Evolutionary conservation across 768 basidiomycete species (phyloP), one percentile per base, ranked within the genome.

Genomic region (Antrodiella citrinella): DNA sequence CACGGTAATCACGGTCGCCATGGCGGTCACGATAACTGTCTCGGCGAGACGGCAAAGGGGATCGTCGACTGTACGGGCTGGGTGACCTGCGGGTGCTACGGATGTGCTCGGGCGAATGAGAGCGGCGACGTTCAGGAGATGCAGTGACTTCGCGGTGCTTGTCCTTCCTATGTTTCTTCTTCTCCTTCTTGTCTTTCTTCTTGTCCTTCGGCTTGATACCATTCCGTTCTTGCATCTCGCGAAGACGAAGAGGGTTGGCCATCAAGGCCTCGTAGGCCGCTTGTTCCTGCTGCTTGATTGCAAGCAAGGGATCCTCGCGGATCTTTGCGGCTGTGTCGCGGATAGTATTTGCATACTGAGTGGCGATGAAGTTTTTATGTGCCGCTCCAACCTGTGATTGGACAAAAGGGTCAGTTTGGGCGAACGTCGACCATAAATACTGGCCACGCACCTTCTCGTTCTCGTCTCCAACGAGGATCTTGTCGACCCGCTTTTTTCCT

Each of bases 231-330:
- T 89, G 83, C 73, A 93, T 69, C 64, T 90, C 83, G 50, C 83
- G 80, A 43, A 93, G 70, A 20, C 88, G 88, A 25, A 91, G 77
- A 24, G 91, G 91, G 58, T 94, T 93, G 44, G 85, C 80, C 71
- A 90, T 75, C 35, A 96, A 71, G 1, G 90, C 80, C 56, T 96
- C 82, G 57, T 92, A 86, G 4, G 92, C 88, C 5, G 89, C 86
- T 62, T 96, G 93, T 67, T 99, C 95, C 61, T 97, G 95, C 63
- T 93, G 88, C 67, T 97, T 98, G 72, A 99, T 98, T 12, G 89
- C 91, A n/a, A 99, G 75, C 4, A 98, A 63, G 4, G 96, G 96
- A 61, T 99, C 96, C 67, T 98, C 96, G 26, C 96, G 85, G 54
- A 99, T 84, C 68, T 99, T 98, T 23, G 92, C 73, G 19, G 92